phyloP scores from a whole-genome alignment of 75 land plant genomes.

The Chamaecyparis obtusa region DNA sequence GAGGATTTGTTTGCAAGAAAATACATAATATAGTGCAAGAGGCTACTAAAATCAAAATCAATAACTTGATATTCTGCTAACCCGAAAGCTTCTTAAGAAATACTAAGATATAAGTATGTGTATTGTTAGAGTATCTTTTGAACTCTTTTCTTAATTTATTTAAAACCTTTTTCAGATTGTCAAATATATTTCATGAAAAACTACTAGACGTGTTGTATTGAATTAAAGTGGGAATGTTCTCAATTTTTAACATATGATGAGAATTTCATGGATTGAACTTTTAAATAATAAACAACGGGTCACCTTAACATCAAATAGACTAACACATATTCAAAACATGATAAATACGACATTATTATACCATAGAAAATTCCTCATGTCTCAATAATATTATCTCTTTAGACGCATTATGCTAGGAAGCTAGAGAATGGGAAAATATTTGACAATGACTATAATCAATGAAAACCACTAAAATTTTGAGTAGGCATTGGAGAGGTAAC shows the following conservation, averaged over 20 bases:
- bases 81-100: not conserved
- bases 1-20: not conserved
- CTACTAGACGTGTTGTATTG: not conserved
- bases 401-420: slow-evolving; percentile 91
- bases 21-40: not conserved
- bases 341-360: not conserved
- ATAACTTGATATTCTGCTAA: not conserved
- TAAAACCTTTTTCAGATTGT: not conserved
- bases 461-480: slow-evolving; percentile 77
- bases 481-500: slow-evolving; percentile 91
- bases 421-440: slow-evolving; percentile 82
- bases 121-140: not conserved
- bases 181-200: not conserved
- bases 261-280: not conserved
- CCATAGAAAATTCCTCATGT: not conserved
- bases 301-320: not conserved
- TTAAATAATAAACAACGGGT: not conserved
- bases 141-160: not conserved
- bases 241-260: not conserved
- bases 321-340: not conserved
- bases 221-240: not conserved
- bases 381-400: not conserved
- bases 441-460: slow-evolving; percentile 89
- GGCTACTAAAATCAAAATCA: not conserved
- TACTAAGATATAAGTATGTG: not conserved